These are phyloP conservation scores for Crataegus laevigata DNA, from an alignment of 306 rosid genomes.

Conservation along the genomic window DNA sequence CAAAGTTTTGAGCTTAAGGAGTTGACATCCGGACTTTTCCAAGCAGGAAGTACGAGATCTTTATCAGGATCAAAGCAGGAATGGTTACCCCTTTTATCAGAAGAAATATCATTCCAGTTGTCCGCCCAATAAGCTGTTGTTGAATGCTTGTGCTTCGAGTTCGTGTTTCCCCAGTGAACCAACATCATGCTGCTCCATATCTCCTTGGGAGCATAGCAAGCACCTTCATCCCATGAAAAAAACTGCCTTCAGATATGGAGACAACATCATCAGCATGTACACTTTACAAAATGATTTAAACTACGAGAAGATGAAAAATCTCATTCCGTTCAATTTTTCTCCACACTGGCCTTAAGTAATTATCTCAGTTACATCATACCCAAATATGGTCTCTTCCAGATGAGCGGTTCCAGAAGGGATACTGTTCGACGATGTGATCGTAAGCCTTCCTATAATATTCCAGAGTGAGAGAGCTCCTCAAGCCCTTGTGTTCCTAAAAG, in stretches of 20 bases:
- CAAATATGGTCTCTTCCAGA: constrained; percentile 95
- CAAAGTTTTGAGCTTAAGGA: constrained; percentile 53
- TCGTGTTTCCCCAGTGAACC: constrained; percentile 99
- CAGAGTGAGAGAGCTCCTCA: constrained; percentile 93
- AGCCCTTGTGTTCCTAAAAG: constrained; percentile 66
- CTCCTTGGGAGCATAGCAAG: constrained; percentile 99
- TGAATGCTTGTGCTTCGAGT: constrained; percentile 79
- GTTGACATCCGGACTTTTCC: constrained; percentile 76
- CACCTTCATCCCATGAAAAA: constrained; percentile 99
- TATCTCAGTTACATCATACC: constrained; percentile 41
- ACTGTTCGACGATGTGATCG: constrained; percentile 60
- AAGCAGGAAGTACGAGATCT: constrained; percentile 97
- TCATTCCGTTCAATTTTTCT: constrained; percentile 8
- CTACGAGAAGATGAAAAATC: constrained; percentile 4
- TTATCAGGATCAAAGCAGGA: constrained; percentile 90
- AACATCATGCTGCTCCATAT: constrained; percentile 98
- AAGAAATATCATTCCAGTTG: constrained; percentile 69
- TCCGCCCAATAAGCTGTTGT: constrained; percentile 97
- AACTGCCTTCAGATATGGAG: constrained; percentile 62
- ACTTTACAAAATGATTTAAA: neutral
- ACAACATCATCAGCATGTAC: constrained; percentile 30
- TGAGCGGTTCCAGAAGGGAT: constrained; percentile 81
- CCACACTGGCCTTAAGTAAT: constrained; percentile 8
- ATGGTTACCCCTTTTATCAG: constrained; percentile 68
- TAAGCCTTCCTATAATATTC: constrained; percentile 73